Conservation (phyloP, 345 rosid species). For the Gossypium anomalum region DNA sequence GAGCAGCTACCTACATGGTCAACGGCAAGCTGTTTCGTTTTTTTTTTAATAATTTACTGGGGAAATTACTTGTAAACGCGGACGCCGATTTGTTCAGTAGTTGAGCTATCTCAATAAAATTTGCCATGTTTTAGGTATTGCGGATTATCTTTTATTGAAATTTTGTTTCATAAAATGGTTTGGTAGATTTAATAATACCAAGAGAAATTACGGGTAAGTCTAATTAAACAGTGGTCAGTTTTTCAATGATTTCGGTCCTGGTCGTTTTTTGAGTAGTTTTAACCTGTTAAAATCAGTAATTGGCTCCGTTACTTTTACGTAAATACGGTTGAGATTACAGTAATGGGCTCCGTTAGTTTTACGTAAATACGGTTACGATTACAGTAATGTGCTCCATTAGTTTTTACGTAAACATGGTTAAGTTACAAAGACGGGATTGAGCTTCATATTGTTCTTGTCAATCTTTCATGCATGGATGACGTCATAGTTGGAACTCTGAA, state of each 20-base stretch:
- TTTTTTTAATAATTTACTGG: background rate
- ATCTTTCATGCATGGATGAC: no score
- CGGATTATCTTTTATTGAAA: background rate
- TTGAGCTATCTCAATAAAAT: background rate
- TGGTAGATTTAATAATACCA: background rate
- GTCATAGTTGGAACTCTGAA: no score
- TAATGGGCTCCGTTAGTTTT: background rate
- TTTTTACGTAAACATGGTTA: background rate
- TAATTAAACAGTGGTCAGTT: background rate
- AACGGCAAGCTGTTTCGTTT: background rate
- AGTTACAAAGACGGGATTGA: background rate
- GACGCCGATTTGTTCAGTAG: background rate
- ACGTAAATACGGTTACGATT: background rate
- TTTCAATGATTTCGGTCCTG: background rate
- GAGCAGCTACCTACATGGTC: background rate
- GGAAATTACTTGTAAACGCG: background rate
- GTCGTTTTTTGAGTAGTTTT: background rate
- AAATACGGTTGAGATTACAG: background rate
- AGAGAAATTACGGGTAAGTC: background rate
- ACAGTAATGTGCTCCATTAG: background rate
- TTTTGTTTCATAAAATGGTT: background rate
- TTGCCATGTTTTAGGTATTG: background rate
- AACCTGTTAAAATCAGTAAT: background rate
- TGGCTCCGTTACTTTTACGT: background rate
- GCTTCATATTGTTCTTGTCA: background rate